Evolutionary conservation across 2,329 filamentous ascomycete genomes (phyloP).

Genomic region (Didymella sp.): DNA sequence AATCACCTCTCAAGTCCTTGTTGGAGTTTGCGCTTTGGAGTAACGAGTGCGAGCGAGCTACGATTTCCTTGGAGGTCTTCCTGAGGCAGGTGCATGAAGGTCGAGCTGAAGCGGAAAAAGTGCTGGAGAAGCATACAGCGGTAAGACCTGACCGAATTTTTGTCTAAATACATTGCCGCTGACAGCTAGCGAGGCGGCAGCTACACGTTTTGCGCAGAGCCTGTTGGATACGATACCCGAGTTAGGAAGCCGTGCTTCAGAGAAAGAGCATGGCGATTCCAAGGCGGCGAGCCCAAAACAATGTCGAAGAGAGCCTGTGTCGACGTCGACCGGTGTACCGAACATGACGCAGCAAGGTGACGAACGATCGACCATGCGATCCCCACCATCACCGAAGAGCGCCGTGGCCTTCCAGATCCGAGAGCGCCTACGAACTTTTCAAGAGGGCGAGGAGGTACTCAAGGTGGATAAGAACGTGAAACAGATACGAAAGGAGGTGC

Average conservation of each 20-base stretch:
- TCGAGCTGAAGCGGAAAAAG: background rate
- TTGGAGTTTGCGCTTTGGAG: background rate
- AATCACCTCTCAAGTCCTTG: background rate
- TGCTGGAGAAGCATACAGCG: background rate
- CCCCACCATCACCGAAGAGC: background rate
- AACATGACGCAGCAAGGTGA: background rate
- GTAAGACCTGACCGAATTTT: background rate
- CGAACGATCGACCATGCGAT: background rate
- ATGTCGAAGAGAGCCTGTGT: background rate
- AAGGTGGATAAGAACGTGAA: background rate
- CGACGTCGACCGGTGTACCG: background rate
- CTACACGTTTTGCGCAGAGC: background rate
- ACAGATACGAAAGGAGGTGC: background rate
- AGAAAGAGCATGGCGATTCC: too few species aligned
- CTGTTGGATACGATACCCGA: background rate
- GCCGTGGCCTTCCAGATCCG: background rate
- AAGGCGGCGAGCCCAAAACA: background rate
- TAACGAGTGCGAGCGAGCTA: background rate
- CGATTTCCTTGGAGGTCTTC: background rate
- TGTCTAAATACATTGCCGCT: background rate
- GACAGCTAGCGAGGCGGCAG: too few species aligned
- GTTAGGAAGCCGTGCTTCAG: background rate
- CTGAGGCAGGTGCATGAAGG: background rate
- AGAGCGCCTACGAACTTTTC: background rate
- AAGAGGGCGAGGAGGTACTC: background rate